Evolutionary conservation across 306 rosid species (phyloP), one percentile per base, ranked within the genome.

Genomic region (Arachis hypogaea): DNA sequence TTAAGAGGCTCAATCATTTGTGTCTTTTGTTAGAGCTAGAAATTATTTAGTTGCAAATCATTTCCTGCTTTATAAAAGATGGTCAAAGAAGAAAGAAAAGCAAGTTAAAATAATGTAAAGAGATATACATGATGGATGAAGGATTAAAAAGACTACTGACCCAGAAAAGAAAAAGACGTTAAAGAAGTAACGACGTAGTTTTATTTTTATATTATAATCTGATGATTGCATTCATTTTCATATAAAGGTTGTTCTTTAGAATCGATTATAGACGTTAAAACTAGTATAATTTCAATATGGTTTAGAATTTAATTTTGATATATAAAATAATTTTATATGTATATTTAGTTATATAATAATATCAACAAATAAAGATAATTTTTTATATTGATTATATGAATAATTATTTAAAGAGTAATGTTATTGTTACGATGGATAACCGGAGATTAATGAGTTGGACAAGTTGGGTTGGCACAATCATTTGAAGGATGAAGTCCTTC

Each of bases 11-110:
- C 78, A 69, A 78, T 74, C 22, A 78, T 69, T 78, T 59, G 49
- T 33, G 59, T 55, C 9, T 61, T 52, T 73, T 38, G 40, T 45
- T 66, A 40, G 65, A 52, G 58, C 54, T 46, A 16, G n/a, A 66
- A 76, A 43, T 18, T 4, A n/a, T 30, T 14, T 16, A 42, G 33
- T 74, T 5, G 41, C 45, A 71, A 52, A 66, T 78, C 44, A 69
- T 63, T 59, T 49, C 64, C 43, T 7, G 43, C 80, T 79, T 85
- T 82, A 60, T 43, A 77, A 80, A 85, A 74, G 83, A 2, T 55
- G 80, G 81, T 84, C 83, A 81, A 76, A 83, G 63, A 43, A 68
- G 77, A 72, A 71, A 29, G 22, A 56, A 69, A 77, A 71, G 77
- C 55, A 60, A 79, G 50, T 49, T 59, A 16, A 78, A 81, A 75